Base-by-base conservation (phyloP, 768 basidiomycete genomes). In the Suillus weaverae region DNA sequence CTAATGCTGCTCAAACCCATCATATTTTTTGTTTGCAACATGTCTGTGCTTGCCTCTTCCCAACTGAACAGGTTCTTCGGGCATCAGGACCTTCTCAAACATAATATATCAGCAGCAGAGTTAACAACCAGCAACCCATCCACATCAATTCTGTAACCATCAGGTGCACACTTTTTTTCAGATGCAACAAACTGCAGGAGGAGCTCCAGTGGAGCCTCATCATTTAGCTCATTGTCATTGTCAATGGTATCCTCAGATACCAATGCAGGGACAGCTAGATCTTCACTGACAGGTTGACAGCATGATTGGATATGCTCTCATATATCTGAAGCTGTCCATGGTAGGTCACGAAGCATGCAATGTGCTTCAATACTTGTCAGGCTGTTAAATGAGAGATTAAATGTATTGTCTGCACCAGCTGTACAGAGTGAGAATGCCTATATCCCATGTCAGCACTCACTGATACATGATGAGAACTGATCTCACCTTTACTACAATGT, bases 401-500 rank as follows among this genome's bases (percentile, higher is more conserved):
- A 69, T 54, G 53, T n/a, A n/a, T n/a, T n/a, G n/a, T n/a, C n/a
- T n/a, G n/a, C n/a, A n/a, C 41, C 16, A 41, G 41, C 16, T 41
- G 18, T 7, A 16, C 41, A 41, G 41, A 41, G 41, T 7, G 18
- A 41, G 41, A 41, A 41, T 10, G 41, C 41, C 41, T 41, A 8
- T 8, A 41, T 8, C 41, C 16, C 41, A 41, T 41, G 16, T 41
- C 16, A 41, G 7, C 26, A 55, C 4, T 59, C 20, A 38, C 22
- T n/a, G n/a, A n/a, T n/a, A n/a, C n/a, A 41, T n/a, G 20, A 32
- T 10, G 9, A 59, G 14, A 43, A 22, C 9, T 22, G n/a, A 59
- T 64, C 70, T 22, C 38, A 78, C 79, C 69, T 75, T 76, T 61
- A 71, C 71, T 8, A 81, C 67, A 8, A 79, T 62, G 0, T 68